A percentile compares a stretch with the other conserved stretches of the same genome.
phyloP scores from a whole-genome alignment of 1,284 basidiomycete species.

The Cryptococcus hybrid region DNA sequence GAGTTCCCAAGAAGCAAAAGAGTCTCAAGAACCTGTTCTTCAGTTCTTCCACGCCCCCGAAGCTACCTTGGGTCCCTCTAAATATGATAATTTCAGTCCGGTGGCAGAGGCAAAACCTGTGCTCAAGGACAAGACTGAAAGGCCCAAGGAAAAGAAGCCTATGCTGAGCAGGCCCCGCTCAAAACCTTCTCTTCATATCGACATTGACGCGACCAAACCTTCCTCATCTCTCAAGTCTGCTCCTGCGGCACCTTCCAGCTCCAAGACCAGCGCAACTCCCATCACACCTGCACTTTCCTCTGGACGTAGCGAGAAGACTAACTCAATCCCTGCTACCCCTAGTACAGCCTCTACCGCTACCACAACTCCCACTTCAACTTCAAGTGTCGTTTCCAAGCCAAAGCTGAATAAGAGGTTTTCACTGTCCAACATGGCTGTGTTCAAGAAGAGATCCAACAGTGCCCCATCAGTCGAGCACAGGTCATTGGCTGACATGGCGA shows the following conservation, averaged over 20 bases:
- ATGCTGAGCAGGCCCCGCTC: slow-evolving; percentile 19
- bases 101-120: neutral
- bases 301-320: slow-evolving; percentile 3
- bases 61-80: neutral
- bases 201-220: slow-evolving; percentile 16
- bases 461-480: neutral
- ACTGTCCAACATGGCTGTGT: slow-evolving; percentile 33
- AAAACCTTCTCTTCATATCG: slow-evolving; percentile 27
- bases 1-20: slow-evolving; percentile 25
- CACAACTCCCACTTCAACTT: slow-evolving; percentile 1
- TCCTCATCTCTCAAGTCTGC: neutral
- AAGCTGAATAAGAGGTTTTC: slow-evolving; percentile 30
- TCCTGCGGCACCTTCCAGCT: neutral
- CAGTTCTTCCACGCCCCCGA: slow-evolving; percentile 9
- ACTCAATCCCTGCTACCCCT: slow-evolving; percentile 4
- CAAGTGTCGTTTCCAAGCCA: neutral
- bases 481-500: slow-evolving; percentile 5
- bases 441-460: slow-evolving; percentile 20
- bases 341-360: neutral
- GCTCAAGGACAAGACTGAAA: neutral
- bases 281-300: slow-evolving; percentile 12
- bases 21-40: slow-evolving; percentile 33
- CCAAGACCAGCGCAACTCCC: neutral
- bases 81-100: no score
- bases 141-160: neutral